Conservation (phyloP, 164 flowering plant species). For the Buxus sempervirens region DNA sequence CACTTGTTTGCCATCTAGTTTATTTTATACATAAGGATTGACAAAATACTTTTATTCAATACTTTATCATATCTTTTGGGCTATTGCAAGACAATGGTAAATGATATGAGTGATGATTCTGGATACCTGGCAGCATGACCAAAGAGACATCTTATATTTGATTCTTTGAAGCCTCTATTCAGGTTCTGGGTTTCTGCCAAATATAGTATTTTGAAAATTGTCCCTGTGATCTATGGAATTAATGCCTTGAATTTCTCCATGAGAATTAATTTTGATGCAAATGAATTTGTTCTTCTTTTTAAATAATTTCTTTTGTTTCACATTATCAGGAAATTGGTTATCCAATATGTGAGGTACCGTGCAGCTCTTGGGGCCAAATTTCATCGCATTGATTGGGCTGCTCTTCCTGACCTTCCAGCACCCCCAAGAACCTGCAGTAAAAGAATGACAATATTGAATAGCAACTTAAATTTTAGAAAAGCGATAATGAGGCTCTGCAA, state of each 20-base stretch:
- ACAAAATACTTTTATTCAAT: neutral
- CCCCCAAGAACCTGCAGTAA: conserved; percentile 62
- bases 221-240: neutral
- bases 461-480: conserved; percentile 41
- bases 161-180: neutral
- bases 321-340: conserved; percentile 51
- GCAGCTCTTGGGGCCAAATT: conserved; percentile 66
- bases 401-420: conserved; percentile 75
- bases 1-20: neutral
- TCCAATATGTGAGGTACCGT: conserved; percentile 73
- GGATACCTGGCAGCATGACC: neutral
- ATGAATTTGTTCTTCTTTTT: neutral
- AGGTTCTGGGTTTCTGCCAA: neutral
- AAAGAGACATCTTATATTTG: neutral
- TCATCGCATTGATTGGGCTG: conserved; percentile 64
- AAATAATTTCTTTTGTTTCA: conserved; percentile 2
- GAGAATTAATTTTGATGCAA: too few relatives aligned
- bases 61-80: neutral
- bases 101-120: neutral
- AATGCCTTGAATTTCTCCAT: neutral
- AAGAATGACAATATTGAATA: conserved; percentile 57
- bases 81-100: neutral
- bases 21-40: neutral
- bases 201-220: neutral
- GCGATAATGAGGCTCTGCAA: conserved; percentile 71